phyloP scores from a whole-genome alignment of 1,139 yeast species.

The Spencermartinsiella ligniputridi region DNA sequence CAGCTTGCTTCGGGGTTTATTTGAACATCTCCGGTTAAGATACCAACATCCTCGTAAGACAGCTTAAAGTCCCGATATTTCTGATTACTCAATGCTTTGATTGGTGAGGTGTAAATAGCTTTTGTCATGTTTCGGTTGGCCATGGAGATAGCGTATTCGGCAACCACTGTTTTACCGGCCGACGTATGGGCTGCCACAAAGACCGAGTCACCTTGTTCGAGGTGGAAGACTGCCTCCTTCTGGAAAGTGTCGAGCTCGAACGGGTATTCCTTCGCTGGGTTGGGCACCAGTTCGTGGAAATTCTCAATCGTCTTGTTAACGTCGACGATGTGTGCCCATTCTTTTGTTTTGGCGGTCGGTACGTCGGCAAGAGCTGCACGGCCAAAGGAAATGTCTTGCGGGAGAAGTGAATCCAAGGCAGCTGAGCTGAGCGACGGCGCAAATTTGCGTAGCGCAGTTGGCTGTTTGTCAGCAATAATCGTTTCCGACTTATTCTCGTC shows the following conservation, averaged over 20 bases:
- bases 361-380: conserved; percentile 32
- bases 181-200: conserved; percentile 98
- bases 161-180: conserved; percentile 90
- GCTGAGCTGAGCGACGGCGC: conserved; percentile 13
- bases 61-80: conserved; percentile 88
- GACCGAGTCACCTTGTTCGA: conserved; percentile 96
- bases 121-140: conserved; percentile 86
- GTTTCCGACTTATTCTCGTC: conserved; percentile 9
- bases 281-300: conserved; percentile 82
- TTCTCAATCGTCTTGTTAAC: conserved; percentile 77
- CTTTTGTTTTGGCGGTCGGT: conserved; percentile 43
- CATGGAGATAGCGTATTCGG: conserved; percentile 93
- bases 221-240: conserved; percentile 92
- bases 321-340: conserved; percentile 96
- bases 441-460: conserved; percentile 4
- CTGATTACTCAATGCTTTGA: conserved; percentile 88
- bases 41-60: conserved; percentile 86
- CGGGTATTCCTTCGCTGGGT: conserved; percentile 91
- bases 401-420: conserved; percentile 74
- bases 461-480: not conserved
- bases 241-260: conserved; percentile 93
- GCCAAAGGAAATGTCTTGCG: conserved; percentile 54
- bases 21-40: conserved; percentile 97
- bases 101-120: conserved; percentile 90
- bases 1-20: conserved; percentile 97